Percentiles rank a stretch among this genome's conserved stretches.
phyloP scores from a whole-genome alignment of 2,329 filamentous ascomycete genomes.

The Xylariomycetidae sp. region DNA sequence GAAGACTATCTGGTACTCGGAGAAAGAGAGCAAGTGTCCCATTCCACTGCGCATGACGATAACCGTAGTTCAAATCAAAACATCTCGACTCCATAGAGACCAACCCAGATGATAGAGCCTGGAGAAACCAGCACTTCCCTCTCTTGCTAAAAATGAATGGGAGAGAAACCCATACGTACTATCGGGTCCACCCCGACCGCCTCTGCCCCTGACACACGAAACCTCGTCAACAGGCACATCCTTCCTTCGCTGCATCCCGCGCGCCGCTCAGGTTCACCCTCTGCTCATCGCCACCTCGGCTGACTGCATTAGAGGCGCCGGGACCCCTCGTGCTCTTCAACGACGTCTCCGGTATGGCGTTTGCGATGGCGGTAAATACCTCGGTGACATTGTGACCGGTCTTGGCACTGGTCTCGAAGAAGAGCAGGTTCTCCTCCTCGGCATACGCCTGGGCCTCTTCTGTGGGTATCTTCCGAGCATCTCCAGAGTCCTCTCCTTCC shows the following conservation, averaged over 20 bases:
- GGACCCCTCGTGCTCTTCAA: constrained; percentile 82
- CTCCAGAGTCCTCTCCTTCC: constrained; percentile 55
- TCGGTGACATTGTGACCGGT: constrained; percentile 90
- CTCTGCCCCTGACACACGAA: constrained; percentile 1
- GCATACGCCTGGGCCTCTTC: constrained; percentile 90
- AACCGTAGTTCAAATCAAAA: too few species aligned
- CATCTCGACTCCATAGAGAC: too few species aligned
- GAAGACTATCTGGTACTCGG: too few species aligned
- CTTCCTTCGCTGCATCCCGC: constrained; percentile 76
- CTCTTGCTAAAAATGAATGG: too few species aligned
- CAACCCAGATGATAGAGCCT: too few species aligned
- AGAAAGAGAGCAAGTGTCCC: too few species aligned
- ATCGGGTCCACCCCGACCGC: constrained; percentile 2
- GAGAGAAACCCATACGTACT: too few species aligned
- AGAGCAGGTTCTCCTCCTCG: constrained; percentile 87
- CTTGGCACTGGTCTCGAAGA: constrained; percentile 98
- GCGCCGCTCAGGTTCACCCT: constrained; percentile 79
- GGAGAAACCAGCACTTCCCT: too few species aligned
- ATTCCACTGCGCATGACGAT: too few species aligned
- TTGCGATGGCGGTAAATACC: constrained; percentile 97
- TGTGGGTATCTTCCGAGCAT: constrained; percentile 84
- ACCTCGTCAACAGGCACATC: constrained; percentile 72
- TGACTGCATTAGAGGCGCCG: constrained; percentile 54
- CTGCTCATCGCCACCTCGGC: constrained; percentile 60
- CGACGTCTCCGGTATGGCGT: constrained; percentile 94